Conservation (phyloP, 2,329 filamentous ascomycete species). For the Xenoacremonium recifei region DNA sequence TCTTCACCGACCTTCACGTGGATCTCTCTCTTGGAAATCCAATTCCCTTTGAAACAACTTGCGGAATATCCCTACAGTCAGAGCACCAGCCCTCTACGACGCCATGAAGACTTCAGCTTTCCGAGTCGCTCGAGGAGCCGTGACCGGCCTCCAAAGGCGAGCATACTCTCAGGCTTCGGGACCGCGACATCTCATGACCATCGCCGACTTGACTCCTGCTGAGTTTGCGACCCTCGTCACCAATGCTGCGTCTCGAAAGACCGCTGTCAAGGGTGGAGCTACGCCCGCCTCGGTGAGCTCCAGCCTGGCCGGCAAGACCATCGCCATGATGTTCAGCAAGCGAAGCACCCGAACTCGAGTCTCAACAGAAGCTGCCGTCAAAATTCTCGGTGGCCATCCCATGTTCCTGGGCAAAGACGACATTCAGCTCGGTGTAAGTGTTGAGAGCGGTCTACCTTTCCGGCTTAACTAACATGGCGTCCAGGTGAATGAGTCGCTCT, state of each 20-base stretch:
- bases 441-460: neutral
- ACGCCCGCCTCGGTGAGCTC: slow-evolving; percentile 56
- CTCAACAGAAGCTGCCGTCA: slow-evolving; percentile 87
- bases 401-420: slow-evolving; percentile 97
- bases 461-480: slow-evolving; percentile 5
- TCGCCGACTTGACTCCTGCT: slow-evolving; percentile 75
- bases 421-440: slow-evolving; percentile 81
- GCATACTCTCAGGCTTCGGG: slow-evolving; percentile 40
- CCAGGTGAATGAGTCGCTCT: slow-evolving; percentile 88
- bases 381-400: slow-evolving; percentile 84
- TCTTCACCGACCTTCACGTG: no score
- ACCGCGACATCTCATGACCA: slow-evolving; percentile 88
- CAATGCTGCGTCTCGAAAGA: slow-evolving; percentile 77
- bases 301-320: slow-evolving; percentile 70
- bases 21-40: no score
- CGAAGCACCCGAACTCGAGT: slow-evolving; percentile 90
- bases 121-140: slow-evolving; percentile 32
- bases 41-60: no score
- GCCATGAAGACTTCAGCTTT: slow-evolving; percentile 35
- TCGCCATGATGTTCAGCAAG: slow-evolving; percentile 97
- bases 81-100: no score
- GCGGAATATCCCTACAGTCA: no score
- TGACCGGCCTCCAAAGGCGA: slow-evolving; percentile 39
- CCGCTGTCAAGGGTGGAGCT: slow-evolving; percentile 66
- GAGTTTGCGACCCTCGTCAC: slow-evolving; percentile 82